Evolutionary conservation across 306 rosid genomes (phyloP).

Genomic region (Quillaja saponaria): DNA sequence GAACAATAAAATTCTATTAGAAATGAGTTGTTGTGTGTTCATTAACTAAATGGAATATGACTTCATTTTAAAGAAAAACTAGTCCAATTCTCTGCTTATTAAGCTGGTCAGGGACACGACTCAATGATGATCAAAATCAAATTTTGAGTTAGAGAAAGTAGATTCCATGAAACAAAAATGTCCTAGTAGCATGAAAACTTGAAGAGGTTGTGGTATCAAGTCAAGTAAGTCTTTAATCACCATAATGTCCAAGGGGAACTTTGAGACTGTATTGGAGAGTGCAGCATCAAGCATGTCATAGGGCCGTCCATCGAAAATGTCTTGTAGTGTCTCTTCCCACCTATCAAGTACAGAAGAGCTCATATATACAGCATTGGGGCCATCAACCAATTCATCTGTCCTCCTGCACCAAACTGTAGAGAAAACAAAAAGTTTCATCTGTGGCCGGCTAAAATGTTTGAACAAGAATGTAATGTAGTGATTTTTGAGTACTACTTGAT

Average conservation of each 20-base stretch:
- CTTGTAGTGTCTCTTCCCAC: constrained; percentile 82
- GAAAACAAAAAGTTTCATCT: background rate
- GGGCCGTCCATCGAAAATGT: constrained; percentile 74
- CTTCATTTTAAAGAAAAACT: too few species aligned
- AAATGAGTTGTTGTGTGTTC: background rate
- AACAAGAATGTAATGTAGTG: background rate
- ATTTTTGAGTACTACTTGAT: too few species aligned
- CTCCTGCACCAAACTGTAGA: constrained; percentile 89
- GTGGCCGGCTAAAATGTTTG: background rate
- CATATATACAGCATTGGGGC: constrained; percentile 73
- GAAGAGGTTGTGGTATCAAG: too few species aligned
- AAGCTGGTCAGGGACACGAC: too few species aligned
- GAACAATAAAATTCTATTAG: background rate
- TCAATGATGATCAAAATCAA: too few species aligned
- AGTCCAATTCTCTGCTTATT: too few species aligned
- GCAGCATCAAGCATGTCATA: constrained; percentile 80
- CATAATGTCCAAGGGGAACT: constrained; percentile 76
- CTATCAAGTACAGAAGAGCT: constrained; percentile 73
- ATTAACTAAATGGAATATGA: background rate
- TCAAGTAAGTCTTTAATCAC: too few species aligned
- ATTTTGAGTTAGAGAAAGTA: too few species aligned
- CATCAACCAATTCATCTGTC: constrained; percentile 85
- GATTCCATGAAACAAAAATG: too few species aligned
- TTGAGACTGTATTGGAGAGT: constrained; percentile 59
- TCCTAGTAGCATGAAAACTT: too few species aligned